Evolutionary conservation across 305 asterid species (phyloP).

Genomic region (Withania somnifera): DNA sequence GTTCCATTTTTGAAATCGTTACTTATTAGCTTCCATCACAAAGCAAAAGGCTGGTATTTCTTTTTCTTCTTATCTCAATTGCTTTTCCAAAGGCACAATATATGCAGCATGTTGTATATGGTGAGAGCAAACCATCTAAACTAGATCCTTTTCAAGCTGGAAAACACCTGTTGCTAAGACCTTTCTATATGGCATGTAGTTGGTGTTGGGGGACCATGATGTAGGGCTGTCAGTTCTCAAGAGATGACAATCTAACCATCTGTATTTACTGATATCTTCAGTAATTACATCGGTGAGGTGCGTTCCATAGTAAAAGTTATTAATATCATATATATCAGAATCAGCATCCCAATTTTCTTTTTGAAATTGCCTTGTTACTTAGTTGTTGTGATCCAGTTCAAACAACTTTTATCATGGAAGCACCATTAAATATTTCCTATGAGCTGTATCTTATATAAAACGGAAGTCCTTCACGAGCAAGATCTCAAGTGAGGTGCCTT

Average conservation of each 20-base stretch:
- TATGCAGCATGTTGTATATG: not conserved
- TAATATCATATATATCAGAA: not conserved
- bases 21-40: not conserved
- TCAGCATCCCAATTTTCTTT: not conserved
- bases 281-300: not conserved
- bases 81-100: not conserved
- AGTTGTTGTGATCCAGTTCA: not conserved
- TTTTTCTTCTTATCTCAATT: not conserved
- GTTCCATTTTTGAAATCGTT: not conserved
- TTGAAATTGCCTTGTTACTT: not conserved
- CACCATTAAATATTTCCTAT: not conserved
- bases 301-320: not conserved
- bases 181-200: not conserved
- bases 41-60: not conserved
- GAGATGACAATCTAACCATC: not conserved
- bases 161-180: not conserved
- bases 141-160: not conserved
- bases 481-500: not conserved
- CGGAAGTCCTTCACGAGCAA: not conserved
- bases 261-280: not conserved
- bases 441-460: not conserved
- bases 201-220: not conserved
- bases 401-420: not conserved
- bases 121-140: not conserved
- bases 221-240: not conserved